Percentiles rank a stretch among this genome's conserved stretches.
phyloP scores from a whole-genome alignment of 2,329 filamentous ascomycete species.

The Aspergillus ochraceus region DNA sequence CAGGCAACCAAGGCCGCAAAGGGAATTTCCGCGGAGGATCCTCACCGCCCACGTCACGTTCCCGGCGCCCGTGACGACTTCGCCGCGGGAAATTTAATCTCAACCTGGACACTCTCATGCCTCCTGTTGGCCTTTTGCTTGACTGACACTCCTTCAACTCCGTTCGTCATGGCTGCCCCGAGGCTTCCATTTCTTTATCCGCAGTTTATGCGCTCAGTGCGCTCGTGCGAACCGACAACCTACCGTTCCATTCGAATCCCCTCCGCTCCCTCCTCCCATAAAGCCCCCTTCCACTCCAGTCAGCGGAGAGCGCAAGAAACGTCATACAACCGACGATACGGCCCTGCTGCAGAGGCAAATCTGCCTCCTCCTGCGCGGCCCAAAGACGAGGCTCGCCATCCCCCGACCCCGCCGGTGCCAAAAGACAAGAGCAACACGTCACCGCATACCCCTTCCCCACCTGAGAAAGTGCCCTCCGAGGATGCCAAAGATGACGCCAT shows the following conservation, averaged over 20 bases:
- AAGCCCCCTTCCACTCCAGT: slow-evolving; percentile 38
- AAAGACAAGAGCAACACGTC: slow-evolving; percentile 11
- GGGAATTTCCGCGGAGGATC: slow-evolving; percentile 17
- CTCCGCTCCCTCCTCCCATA: slow-evolving; percentile 24
- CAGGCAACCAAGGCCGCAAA: background rate
- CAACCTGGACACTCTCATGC: background rate
- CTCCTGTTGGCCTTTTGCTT: background rate
- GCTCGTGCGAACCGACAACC: slow-evolving; percentile 48
- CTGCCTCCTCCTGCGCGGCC: slow-evolving; percentile 39
- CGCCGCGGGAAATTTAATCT: slow-evolving; percentile 27
- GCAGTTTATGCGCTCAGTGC: slow-evolving; percentile 60
- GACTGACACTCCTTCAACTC: slow-evolving; percentile 6
- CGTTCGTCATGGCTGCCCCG: slow-evolving; percentile 57
- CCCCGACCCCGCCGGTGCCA: slow-evolving; percentile 11
- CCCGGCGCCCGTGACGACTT: slow-evolving; percentile 18
- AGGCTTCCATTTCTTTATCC: slow-evolving; percentile 70
- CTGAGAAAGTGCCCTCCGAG: slow-evolving; percentile 15
- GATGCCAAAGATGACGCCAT: slow-evolving; percentile 11
- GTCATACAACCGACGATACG: slow-evolving; percentile 47
- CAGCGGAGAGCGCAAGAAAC: slow-evolving; percentile 34
- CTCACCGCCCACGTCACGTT: slow-evolving; percentile 29
- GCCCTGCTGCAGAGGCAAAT: slow-evolving; percentile 45
- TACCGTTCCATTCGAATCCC: slow-evolving; percentile 45
- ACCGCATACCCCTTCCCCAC: slow-evolving; percentile 7
- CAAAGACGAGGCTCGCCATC: slow-evolving; percentile 22